Evolutionary conservation across 1,284 basidiomycete genomes (phyloP), one percentile per base, ranked within the genome.

Genomic region (Fomitopsis betulina): DNA sequence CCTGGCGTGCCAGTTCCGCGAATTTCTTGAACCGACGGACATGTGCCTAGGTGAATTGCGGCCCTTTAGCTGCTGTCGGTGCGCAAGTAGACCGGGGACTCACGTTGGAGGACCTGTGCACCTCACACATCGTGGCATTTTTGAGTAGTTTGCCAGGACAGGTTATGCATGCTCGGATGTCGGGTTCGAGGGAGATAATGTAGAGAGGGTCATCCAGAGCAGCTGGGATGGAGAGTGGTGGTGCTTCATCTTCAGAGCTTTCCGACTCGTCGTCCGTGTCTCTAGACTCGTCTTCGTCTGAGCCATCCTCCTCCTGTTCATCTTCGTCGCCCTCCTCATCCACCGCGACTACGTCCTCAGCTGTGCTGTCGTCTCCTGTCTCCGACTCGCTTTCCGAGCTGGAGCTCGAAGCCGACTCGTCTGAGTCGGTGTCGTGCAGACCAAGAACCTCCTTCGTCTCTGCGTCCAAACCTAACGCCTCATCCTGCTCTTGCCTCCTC

Each of bases 141-240:
- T 92, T 93, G 55, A 94, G 76, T 19, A 80, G 65, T 68, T 89
- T 93, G 35, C 85, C 85, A 5, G 88, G 91, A 71, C 92, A 94
- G 9, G 89, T 68, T 4, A 89, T 78, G 67, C 92, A 94, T 30
- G 76, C 79, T 62, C 79, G 78, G 32, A 81, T 65, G 21, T 79
- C 79, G 23, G 82, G 76, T 53, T 84, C 76, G 10, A 80, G 60
- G 2, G 82, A 81, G 32, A 86, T 70, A 61, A 80, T 67, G 69
- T 87, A 90, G 40, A 93, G 70, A 0, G 92, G 87, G 58, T 88
- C 76, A 12, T 72, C 71, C 38, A 89, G 75, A 12, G 84, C 89
- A 64, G 87, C 80, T 49, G 76, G 68, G 49, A 93, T 75, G 2
- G 84, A 78, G 63, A 91, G 79, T 5, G 75, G 74, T 13, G 82